A percentile compares a stretch with the other conserved stretches of the same genome.
Conservation (phyloP, 2,329 filamentous ascomycete genomes). For the Aspergillus thermomutatus region DNA sequence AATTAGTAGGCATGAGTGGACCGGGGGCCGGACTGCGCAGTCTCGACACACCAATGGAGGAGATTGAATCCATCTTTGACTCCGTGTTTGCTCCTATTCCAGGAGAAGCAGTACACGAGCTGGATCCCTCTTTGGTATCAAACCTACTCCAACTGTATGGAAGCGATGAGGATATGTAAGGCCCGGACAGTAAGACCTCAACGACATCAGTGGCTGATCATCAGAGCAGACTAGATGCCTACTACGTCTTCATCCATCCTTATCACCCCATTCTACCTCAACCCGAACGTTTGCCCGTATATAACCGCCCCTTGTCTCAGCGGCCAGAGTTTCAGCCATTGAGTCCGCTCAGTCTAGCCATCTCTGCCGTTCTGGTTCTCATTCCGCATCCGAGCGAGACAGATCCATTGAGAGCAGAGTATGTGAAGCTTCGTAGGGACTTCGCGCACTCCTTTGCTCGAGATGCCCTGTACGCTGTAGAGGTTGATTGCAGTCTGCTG, state of each 20-base stretch:
- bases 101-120: background rate
- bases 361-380: slow-evolving; percentile 26
- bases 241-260: slow-evolving; percentile 30
- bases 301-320: slow-evolving; percentile 11
- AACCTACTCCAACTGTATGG: slow-evolving; percentile 42
- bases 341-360: slow-evolving; percentile 25
- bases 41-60: slow-evolving; percentile 45
- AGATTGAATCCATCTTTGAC: slow-evolving; percentile 51
- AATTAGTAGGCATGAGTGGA: slow-evolving; percentile 31
- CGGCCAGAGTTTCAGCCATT: slow-evolving; percentile 14
- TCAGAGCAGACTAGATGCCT: slow-evolving; percentile 23
- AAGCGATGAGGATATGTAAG: slow-evolving; percentile 42
- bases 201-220: background rate
- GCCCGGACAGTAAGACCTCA: background rate
- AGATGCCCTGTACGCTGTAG: slow-evolving; percentile 21
- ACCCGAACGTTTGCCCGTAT: slow-evolving; percentile 11
- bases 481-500: slow-evolving; percentile 24
- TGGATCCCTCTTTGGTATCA: background rate
- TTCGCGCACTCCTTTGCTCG: slow-evolving; percentile 23
- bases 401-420: slow-evolving; percentile 16
- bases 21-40: slow-evolving; percentile 49
- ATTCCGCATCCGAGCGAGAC: slow-evolving; percentile 23
- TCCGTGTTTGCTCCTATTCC: slow-evolving; percentile 20
- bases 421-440: slow-evolving; percentile 19
- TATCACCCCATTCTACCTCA: slow-evolving; percentile 30